Base-by-base conservation (phyloP, 2,329 filamentous ascomycete species). In the Alternaria hordeiaustralica region DNA sequence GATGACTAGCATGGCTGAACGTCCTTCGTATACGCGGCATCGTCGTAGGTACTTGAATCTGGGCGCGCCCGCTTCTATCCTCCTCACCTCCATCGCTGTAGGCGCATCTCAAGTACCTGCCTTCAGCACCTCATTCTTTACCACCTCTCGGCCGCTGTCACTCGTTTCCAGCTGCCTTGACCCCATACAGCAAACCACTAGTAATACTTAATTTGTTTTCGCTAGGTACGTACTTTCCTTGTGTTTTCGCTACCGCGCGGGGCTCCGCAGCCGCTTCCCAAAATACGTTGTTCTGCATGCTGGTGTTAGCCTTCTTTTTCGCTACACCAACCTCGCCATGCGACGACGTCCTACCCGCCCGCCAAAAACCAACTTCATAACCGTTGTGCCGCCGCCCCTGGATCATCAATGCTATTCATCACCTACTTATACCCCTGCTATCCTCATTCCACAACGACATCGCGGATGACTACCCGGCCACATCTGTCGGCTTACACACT, bases 81-180 rank as follows among this genome's bases (percentile, higher is more conserved):
- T 60, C 36, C 62, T 65, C 61, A 69, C 71, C 69, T 61, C 61
- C 58, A 60, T 64, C 64, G 70, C 71, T 74, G 68, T 69, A 64
- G 73, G 69, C 67, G 67, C 67, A 47, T 49, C 55, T 66, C 61
- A 74, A 71, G 60, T 66, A 62, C 64, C 66, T 73, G 71, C 74
- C 72, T 68, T 60, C 70, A 72, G 70, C 68, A 64, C 50, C 63
- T 61, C 56, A 36, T 66, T 64, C 51, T 61, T 70, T 21, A 70
- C 65, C 41, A 54, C 68, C 62, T 65, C 72, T 67, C 50, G 55
- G 53, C 51, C 62, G 69, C 68, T 65, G 71, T 73, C 72, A 73
- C 71, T 76, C 72, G 56, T 71, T 75, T 74, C 64, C 68, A 61
- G 59, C 68, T 59, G 44, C 61, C 57, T 36, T 25, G 55, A 21